Conservation (phyloP, 208 protist genomes). For the Polymyxa betae region DNA sequence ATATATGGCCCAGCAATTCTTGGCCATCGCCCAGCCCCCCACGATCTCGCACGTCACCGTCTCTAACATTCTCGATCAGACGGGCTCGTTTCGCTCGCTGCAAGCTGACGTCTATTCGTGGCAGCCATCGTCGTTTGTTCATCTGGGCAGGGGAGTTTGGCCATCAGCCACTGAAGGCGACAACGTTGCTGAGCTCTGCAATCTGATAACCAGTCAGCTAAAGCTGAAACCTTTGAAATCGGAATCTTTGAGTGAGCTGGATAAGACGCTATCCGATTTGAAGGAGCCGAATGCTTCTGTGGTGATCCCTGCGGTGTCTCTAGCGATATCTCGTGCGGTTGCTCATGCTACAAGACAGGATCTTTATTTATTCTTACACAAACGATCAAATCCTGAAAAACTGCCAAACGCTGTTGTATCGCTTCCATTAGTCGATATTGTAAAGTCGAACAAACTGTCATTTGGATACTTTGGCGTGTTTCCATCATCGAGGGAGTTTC, state of each 20-base stretch:
- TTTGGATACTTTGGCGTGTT: not conserved
- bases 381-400: not conserved
- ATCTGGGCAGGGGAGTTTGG: not conserved
- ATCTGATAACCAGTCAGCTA: not conserved
- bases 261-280: not conserved
- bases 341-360: not conserved
- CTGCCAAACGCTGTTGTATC: not conserved
- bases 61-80: not conserved
- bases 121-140: not conserved
- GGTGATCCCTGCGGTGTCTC: not conserved
- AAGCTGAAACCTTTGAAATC: not conserved
- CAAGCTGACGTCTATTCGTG: not conserved
- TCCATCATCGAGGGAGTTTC: not conserved
- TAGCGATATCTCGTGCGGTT: not conserved
- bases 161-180: not conserved
- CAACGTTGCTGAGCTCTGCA: not conserved
- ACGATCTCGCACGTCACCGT: not conserved
- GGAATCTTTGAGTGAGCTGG: not conserved
- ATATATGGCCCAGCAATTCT: slow-evolving; percentile 3
- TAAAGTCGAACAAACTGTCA: not conserved
- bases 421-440: not conserved
- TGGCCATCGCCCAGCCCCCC: not conserved
- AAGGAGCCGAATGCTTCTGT: not conserved
- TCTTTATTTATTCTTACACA: not conserved
- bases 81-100: not conserved